Evolutionary conservation across 768 basidiomycete genomes (phyloP).

Genomic region (Rossbeevera mucosa): DNA sequence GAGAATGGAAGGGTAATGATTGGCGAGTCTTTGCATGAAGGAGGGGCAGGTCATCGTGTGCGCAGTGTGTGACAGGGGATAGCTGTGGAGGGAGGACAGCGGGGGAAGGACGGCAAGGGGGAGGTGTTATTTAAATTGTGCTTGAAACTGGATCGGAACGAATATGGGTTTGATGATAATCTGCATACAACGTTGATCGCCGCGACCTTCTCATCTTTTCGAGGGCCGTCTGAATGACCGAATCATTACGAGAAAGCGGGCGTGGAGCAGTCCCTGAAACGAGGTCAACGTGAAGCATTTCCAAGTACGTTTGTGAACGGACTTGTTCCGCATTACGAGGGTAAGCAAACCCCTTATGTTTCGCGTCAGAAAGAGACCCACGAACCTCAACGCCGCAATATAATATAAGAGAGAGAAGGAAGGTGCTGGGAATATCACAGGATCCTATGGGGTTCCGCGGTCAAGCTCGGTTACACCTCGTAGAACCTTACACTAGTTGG

Average conservation of each 20-base stretch:
- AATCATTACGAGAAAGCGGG: conserved; percentile 33
- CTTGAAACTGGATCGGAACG: conserved; percentile 26
- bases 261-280: conserved; percentile 25
- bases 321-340: conserved; percentile 1
- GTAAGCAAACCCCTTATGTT: conserved; percentile 1
- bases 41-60: conserved; percentile 4
- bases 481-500: background rate
- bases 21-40: conserved; percentile 15
- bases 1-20: conserved; percentile 16
- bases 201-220: conserved; percentile 29
- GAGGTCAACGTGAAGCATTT: conserved; percentile 17
- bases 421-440: background rate
- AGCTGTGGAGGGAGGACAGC: conserved; percentile 2
- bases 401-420: background rate
- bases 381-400: background rate
- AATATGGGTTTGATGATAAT: conserved; percentile 35
- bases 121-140: conserved; percentile 25
- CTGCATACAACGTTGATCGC: conserved; percentile 35
- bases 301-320: conserved; percentile 7
- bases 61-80: background rate
- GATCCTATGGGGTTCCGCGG: background rate
- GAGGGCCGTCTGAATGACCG: conserved; percentile 30
- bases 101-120: conserved; percentile 9
- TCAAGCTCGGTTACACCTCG: background rate
- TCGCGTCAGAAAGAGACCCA: conserved; percentile 3